A percentile compares a stretch with the other conserved stretches of the same genome.
These are phyloP conservation scores for Linderniella brevidens DNA, from an alignment of 257 asterid species.

Conservation along the genomic window DNA sequence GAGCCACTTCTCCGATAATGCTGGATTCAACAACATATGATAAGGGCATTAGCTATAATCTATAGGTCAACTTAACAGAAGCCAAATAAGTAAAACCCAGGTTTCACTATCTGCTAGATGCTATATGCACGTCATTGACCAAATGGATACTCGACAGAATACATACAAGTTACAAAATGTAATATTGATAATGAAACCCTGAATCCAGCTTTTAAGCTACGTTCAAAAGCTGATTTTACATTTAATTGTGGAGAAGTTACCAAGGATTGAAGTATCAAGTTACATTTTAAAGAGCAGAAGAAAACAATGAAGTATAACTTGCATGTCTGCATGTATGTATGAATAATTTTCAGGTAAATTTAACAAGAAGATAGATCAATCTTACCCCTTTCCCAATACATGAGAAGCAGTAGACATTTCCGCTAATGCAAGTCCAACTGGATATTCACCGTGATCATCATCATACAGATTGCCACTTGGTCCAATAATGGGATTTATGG, in stretches of 20 bases:
- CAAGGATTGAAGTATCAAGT: too few species aligned
- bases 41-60: slow-evolving; percentile 5
- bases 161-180: too few species aligned
- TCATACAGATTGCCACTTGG: slow-evolving; percentile 16
- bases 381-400: slow-evolving; percentile 62
- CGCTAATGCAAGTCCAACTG: slow-evolving; percentile 39
- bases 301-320: too few species aligned
- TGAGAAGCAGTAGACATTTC: slow-evolving; percentile 58
- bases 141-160: neutral
- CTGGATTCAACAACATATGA: slow-evolving; percentile 23
- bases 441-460: slow-evolving; percentile 17
- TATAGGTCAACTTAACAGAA: neutral
- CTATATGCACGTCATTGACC: neutral
- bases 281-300: too few species aligned
- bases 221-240: too few species aligned
- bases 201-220: too few species aligned
- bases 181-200: too few species aligned
- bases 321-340: too few species aligned
- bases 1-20: slow-evolving; percentile 59
- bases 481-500: slow-evolving; percentile 18
- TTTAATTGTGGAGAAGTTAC: too few species aligned
- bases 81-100: neutral
- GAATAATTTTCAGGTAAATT: too few species aligned
- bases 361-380: slow-evolving; percentile 5
- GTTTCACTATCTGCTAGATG: neutral